Percentiles rank a stretch among this genome's conserved stretches.
phyloP scores from a whole-genome alignment of 495 filamentous ascomycete genomes.

The Lasiosphaeria miniovina region DNA sequence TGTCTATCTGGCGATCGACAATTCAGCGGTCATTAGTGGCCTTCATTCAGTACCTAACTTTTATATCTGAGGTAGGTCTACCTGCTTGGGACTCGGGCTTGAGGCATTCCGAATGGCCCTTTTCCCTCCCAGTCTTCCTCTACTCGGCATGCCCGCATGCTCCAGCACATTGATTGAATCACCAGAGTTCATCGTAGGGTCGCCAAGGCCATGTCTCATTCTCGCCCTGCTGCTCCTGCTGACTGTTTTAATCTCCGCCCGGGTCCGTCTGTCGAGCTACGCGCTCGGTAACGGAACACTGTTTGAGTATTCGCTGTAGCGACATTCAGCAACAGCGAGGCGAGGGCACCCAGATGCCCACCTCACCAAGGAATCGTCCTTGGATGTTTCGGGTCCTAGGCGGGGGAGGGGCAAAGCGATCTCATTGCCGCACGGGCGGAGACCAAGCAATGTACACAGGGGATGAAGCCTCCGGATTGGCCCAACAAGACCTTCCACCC shows the following conservation, averaged over 20 bases:
- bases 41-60: no score
- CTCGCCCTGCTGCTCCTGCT: neutral
- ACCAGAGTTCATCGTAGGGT: neutral
- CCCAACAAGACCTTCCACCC: no score
- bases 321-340: neutral
- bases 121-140: neutral
- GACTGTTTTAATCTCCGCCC: neutral
- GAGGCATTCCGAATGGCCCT: no score
- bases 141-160: neutral
- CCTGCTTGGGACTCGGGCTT: no score
- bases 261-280: neutral
- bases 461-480: neutral
- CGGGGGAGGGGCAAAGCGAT: conserved; percentile 3
- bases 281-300: neutral
- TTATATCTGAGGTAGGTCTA: neutral
- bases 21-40: no score
- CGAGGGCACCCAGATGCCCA: conserved; percentile 1
- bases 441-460: neutral
- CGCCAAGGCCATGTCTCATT: neutral
- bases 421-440: neutral
- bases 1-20: no score
- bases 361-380: neutral
- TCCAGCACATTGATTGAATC: neutral
- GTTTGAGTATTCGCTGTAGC: neutral
- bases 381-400: conserved; percentile 7